Evolutionary conservation across 2,329 filamentous ascomycete species (phyloP).

Genomic region (Neofusicoccum kwambonambiense): DNA sequence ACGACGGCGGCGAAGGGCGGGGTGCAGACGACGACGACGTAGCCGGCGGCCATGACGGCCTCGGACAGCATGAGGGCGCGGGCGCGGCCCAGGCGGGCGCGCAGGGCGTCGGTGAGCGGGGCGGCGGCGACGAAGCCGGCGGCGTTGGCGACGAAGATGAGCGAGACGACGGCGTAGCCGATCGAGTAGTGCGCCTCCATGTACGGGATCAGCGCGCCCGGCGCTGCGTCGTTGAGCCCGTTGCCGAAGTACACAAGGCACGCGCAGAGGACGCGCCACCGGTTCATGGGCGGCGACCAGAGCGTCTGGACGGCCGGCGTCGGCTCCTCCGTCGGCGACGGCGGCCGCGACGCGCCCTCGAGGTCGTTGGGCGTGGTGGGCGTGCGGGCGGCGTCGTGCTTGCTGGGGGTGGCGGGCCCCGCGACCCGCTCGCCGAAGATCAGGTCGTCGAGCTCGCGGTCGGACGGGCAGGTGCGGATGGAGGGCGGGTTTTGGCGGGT

Average conservation of each 20-base stretch:
- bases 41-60: constrained; percentile 58
- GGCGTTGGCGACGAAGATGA: constrained; percentile 79
- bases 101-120: constrained; percentile 64
- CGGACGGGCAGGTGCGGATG: not conserved
- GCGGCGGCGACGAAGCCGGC: constrained; percentile 74
- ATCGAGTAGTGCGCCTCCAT: constrained; percentile 75
- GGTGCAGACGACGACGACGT: constrained; percentile 62
- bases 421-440: not conserved
- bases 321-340: constrained; percentile 47
- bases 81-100: constrained; percentile 63
- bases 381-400: too few relatives aligned
- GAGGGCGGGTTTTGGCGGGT: constrained; percentile 1
- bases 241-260: constrained; percentile 67
- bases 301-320: constrained; percentile 54
- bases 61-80: constrained; percentile 62
- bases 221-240: constrained; percentile 67
- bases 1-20: constrained; percentile 66
- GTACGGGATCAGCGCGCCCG: constrained; percentile 77
- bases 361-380: constrained; percentile 32
- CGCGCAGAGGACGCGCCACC: constrained; percentile 63
- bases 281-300: constrained; percentile 63
- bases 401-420: too few relatives aligned
- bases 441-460: constrained; percentile 13
- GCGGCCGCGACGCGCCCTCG: constrained; percentile 56
- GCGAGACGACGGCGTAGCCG: constrained; percentile 73